phyloP scores from a whole-genome alignment of 345 rosid genomes.

The Hypericum androsaemum region DNA sequence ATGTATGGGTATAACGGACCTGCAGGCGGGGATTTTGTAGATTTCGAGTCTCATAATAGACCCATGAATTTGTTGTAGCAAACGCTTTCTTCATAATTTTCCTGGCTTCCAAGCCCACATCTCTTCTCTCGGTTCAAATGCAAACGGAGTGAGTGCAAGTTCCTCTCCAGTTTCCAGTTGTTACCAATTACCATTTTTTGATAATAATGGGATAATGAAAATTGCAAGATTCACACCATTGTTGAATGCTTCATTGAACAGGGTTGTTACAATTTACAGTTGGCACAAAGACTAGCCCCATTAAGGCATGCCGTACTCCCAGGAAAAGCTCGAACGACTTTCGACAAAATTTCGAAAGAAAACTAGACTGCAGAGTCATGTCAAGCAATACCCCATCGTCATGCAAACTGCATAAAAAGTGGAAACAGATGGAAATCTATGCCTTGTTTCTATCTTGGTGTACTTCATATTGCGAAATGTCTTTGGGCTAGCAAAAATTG shows the following conservation, averaged over 20 bases:
- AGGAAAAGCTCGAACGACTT: too few relatives aligned
- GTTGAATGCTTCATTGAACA: too few relatives aligned
- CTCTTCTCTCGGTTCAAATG: background rate
- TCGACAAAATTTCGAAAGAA: too few relatives aligned
- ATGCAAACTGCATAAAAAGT: too few relatives aligned
- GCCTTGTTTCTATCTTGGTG: constrained; percentile 8
- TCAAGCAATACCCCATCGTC: background rate
- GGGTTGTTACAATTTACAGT: too few relatives aligned
- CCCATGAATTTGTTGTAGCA: constrained; percentile 36
- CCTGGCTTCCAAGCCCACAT: background rate
- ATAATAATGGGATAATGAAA: too few relatives aligned
- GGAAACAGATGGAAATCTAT: background rate
- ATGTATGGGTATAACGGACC: constrained; percentile 40
- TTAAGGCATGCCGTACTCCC: too few relatives aligned
- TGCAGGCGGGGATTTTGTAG: constrained; percentile 30
- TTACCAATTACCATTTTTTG: too few relatives aligned
- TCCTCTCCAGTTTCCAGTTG: background rate
- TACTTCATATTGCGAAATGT: constrained; percentile 10
- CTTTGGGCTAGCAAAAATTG: constrained; percentile 15
- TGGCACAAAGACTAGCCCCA: too few relatives aligned
- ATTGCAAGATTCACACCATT: too few relatives aligned
- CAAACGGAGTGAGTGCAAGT: background rate
- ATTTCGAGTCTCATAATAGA: constrained; percentile 38
- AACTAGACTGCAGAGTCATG: background rate
- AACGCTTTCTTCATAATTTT: constrained; percentile 1